Evolutionary conservation across 257 asterid species (phyloP), one percentile per base, ranked within the genome.

Genomic region (Echites panduratus): DNA sequence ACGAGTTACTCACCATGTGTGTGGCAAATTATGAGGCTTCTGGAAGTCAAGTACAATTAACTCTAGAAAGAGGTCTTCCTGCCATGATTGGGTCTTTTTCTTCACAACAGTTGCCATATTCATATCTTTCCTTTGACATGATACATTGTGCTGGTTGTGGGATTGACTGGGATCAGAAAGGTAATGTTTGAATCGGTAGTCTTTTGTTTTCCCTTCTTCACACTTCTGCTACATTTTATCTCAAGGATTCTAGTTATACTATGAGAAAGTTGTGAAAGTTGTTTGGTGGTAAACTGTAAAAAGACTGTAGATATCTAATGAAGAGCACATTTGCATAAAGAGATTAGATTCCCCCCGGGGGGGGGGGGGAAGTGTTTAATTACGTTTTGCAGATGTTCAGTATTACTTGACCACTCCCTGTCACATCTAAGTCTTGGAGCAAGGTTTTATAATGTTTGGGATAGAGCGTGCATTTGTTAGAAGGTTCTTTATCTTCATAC

Each of bases 1-100:
- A 76, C 81, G 89, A 92, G 79, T 85, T 95, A 66, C 76, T 89
- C 82, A 92, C 98, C 75, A 88, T 89, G 91, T 95, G 99, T 76
- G 57, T 90, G 71, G 99, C 99, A 7, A 87, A 90, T 82, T 95
- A 92, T 73, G 99, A 95, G 85, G 87, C 94, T 32, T 95, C 99
- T 16, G 99, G 99, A 68, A 95, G 99, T 85, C 99, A 95, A 87
- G 98, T 92, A 76, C 99, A 95, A 77, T 88, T 95, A 69, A 95
- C 98, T 66, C 95, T 90, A 45, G 99, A 95, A 87, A 86, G 99
- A 84, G 99, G 99, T 59, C 95, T 95, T 74, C 99, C 99, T 13
- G 99, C 99, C 57, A 86, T 95, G 96, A 85, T 92, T 77, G 97
- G 96, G 70, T 92, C 98, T 70, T 92, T 95, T 79, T 76, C 89